Base-by-base conservation (phyloP, 1,284 basidiomycete species). In the Apiotrichum gracile region DNA sequence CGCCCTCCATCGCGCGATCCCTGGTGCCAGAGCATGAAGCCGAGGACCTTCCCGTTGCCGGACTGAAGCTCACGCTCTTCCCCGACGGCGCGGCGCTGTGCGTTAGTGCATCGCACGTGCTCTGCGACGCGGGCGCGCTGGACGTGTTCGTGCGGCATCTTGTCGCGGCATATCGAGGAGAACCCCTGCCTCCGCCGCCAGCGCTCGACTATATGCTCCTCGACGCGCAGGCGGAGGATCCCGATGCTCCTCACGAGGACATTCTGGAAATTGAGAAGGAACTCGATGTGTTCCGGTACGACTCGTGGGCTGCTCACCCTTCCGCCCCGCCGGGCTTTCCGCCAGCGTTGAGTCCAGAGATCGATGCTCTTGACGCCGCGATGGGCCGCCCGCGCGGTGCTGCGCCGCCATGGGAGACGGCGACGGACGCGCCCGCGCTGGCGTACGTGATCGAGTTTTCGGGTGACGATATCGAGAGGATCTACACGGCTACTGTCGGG, bases 391-490 rank as follows among this genome's bases (percentile, higher is more conserved):
- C 47, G 25, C 43, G 69, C 17, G 75, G 74, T 4, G 61, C 49
- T 1, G 61, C 69, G 5, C 61, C 77, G 33, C 74, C 76, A 1
- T 79, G 78, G 77, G 44, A 56, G 1, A 67, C 75, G 72, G 74
- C 77, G 43, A 42, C 67, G 6, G 50, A 50, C 2, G 64, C 65
- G 7, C 71, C 74, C 5, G 66, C 73, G 34, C 56, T 55, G 19
- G 70, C 76, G 52, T 66, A 64, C 57, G 54, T 73, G n/a, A 17
- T 79, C 13, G 60, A 73, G 57, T 79, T 78, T 54, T 67, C 65
- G 21, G 55, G 69, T 0, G 49, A 54, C 1, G 76, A 78, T 49
- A 54, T 79, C 3, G 53, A 70, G 5, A 52, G 60, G 17, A 77
- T 80, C 45, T 75, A 43, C 26, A 41, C 45, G 3, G 6, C 24